Percentiles rank a stretch among this genome's conserved stretches.
Conservation (phyloP, 345 rosid genomes). For the Linum trigynum region DNA sequence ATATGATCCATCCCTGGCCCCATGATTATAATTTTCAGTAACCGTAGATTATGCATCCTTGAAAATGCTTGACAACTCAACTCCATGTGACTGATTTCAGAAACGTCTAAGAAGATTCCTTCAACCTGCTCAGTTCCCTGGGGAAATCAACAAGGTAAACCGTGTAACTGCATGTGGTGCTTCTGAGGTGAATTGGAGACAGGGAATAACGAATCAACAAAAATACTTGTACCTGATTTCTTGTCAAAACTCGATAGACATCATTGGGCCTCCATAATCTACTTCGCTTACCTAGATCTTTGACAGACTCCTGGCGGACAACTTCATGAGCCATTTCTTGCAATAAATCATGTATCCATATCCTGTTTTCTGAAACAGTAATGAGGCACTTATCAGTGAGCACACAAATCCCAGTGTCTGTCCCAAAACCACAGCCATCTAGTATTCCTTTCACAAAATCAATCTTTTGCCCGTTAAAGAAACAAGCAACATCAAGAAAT, state of each 20-base stretch:
- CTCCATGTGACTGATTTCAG: not conserved
- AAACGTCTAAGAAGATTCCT: conserved; percentile 1
- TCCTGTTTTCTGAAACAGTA: not conserved
- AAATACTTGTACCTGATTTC: not conserved
- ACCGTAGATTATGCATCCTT: not conserved
- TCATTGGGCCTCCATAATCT: conserved; percentile 6
- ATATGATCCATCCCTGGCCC: not conserved
- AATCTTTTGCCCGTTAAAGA: conserved; percentile 1
- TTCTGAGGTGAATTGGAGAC: not conserved
- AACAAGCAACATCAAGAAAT: conserved; percentile 18
- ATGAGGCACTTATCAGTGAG: conserved; percentile 1
- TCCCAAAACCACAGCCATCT: not conserved
- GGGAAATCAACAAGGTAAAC: not conserved
- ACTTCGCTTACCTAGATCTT: conserved; percentile 2
- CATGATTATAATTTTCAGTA: not conserved
- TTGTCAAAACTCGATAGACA: not conserved
- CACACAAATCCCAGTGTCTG: not conserved
- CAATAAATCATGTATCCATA: conserved; percentile 8
- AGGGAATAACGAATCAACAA: not conserved
- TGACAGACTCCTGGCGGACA: not conserved
- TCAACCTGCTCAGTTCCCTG: conserved; percentile 1
- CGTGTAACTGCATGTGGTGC: not conserved
- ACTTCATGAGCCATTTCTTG: conserved; percentile 13
- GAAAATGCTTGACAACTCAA: not conserved
- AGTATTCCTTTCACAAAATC: not conserved